Evolutionary conservation across 176 grass and related monocot species (phyloP).

Genomic region (Oryza longistaminata): DNA sequence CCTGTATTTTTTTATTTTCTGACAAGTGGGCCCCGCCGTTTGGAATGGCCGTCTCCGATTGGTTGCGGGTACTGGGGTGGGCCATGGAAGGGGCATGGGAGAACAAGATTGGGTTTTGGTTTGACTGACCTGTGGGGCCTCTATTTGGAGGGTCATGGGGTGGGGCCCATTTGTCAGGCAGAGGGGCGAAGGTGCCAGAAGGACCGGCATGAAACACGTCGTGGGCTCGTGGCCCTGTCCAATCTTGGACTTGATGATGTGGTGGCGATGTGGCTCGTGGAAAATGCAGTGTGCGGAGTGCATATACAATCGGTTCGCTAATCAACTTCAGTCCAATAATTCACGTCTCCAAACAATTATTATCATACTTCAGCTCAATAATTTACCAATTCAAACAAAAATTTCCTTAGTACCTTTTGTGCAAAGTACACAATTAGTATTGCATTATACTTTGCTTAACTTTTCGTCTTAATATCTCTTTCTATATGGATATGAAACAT

Average conservation of each 20-base stretch:
- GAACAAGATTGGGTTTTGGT: not conserved
- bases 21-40: not conserved
- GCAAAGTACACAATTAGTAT: no score
- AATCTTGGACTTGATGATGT: not conserved
- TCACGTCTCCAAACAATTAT: not conserved
- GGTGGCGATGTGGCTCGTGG: no score
- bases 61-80: not conserved
- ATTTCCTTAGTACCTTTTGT: no score
- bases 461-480: no score
- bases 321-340: not conserved
- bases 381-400: no score
- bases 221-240: no score
- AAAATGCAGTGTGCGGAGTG: not conserved
- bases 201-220: not conserved
- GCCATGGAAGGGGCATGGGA: not conserved
- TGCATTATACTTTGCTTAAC: no score
- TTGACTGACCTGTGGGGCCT: not conserved
- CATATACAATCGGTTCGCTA: not conserved
- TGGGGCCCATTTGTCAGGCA: not conserved
- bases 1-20: not conserved
- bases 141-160: no score
- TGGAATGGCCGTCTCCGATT: not conserved
- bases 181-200: not conserved
- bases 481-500: no score
- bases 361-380: no score